phyloP scores from a whole-genome alignment of 495 filamentous ascomycete genomes.

The Xylaria grammica region DNA sequence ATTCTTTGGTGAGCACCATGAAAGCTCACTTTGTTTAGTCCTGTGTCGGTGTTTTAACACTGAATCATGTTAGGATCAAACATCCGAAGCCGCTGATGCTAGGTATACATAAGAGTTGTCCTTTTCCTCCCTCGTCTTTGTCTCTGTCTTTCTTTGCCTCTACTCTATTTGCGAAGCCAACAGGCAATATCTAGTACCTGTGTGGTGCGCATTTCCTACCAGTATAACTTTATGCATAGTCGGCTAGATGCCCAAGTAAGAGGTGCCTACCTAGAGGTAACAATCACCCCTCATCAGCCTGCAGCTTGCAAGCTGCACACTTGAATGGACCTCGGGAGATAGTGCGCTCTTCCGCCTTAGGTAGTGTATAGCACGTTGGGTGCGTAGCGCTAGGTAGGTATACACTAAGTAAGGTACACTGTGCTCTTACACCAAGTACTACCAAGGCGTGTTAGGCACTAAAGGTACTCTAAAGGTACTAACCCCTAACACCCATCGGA shows the following conservation, averaged over 20 bases:
- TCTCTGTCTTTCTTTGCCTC: not conserved
- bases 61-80: no score
- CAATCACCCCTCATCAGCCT: conserved; percentile 11
- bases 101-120: no score
- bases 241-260: no score
- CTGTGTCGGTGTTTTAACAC: no score
- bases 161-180: not conserved
- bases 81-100: conserved; percentile 16
- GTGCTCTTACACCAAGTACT: no score
- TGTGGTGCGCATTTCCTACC: not conserved
- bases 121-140: not conserved
- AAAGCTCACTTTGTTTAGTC: no score
- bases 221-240: not conserved
- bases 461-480: not conserved
- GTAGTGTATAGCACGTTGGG: no score
- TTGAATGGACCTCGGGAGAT: not conserved
- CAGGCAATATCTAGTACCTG: not conserved
- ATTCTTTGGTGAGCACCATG: not conserved
- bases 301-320: not conserved
- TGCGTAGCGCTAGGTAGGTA: no score
- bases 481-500: not conserved
- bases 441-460: not conserved
- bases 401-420: not conserved
- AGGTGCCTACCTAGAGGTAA: no score
- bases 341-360: not conserved